Conservation (phyloP, 805 yeast species). For the Candida lessepsii region DNA sequence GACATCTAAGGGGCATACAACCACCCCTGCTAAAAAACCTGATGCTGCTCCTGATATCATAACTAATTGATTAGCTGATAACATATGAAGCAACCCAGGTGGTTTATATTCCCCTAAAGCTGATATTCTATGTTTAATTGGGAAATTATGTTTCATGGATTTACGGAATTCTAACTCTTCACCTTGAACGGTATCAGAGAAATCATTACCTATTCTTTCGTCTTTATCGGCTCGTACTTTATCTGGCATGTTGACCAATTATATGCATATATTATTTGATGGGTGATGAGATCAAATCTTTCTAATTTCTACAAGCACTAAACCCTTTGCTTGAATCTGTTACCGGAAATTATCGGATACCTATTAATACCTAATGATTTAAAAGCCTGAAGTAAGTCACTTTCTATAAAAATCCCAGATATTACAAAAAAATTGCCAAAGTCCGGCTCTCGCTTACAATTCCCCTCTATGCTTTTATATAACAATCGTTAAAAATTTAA, state of each 20-base stretch:
- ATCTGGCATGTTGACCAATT: conserved; percentile 1
- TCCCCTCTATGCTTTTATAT: too few species aligned
- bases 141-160: conserved; percentile 20
- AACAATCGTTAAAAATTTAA: too few species aligned
- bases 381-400: too few species aligned
- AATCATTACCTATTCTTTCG: conserved; percentile 19
- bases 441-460: neutral
- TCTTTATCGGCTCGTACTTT: conserved; percentile 8
- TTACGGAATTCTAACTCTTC: conserved; percentile 36
- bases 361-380: too few species aligned
- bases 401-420: too few species aligned
- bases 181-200: conserved; percentile 38
- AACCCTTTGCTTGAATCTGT: too few species aligned
- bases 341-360: too few species aligned
- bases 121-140: conserved; percentile 21
- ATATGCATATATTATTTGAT: neutral
- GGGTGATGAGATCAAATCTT: neutral
- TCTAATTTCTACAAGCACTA: too few species aligned
- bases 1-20: conserved; percentile 94
- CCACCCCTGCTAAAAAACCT: conserved; percentile 84
- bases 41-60: conserved; percentile 93
- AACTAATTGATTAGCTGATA: conserved; percentile 55
- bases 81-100: conserved; percentile 20
- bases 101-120: conserved; percentile 20
- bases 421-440: neutral